phyloP scores from a whole-genome alignment of 306 rosid species.

The Begonia fuchsioides region DNA sequence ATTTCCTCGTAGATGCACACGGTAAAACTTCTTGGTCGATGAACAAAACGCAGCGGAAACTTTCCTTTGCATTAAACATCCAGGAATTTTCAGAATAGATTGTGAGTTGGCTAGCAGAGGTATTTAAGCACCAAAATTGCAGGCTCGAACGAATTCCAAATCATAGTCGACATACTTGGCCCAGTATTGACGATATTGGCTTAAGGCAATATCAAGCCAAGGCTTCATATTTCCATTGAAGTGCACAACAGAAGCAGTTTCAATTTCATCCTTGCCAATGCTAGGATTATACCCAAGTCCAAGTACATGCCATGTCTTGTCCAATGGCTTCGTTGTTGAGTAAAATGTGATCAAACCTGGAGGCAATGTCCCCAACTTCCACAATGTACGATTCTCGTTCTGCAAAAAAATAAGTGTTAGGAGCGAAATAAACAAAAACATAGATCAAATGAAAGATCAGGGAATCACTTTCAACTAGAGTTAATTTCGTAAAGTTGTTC shows the following conservation, averaged over 20 bases:
- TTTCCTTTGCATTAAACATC: not conserved
- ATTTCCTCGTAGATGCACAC: too few relatives aligned
- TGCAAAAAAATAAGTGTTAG: not conserved
- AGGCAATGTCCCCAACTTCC: conserved; percentile 9
- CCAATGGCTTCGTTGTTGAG: conserved; percentile 8
- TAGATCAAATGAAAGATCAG: too few relatives aligned
- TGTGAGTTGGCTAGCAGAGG: not conserved
- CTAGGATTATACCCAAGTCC: conserved; percentile 11
- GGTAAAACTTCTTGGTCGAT: too few relatives aligned
- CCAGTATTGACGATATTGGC: conserved; percentile 5
- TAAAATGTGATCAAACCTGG: conserved; percentile 8
- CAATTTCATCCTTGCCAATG: conserved; percentile 5
- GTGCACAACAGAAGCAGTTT: conserved; percentile 8
- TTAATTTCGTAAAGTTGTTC: too few relatives aligned
- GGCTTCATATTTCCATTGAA: conserved; percentile 12
- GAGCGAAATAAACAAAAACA: too few relatives aligned
- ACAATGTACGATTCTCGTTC: conserved; percentile 9
- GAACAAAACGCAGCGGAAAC: not conserved
- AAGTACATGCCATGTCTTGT: conserved; percentile 5
- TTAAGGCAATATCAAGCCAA: conserved; percentile 6
- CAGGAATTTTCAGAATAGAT: not conserved
- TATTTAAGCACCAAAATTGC: conserved; percentile 7
- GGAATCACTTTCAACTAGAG: too few relatives aligned
- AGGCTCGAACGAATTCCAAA: conserved; percentile 1
- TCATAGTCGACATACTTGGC: conserved; percentile 6